Evolutionary conservation across 768 basidiomycete genomes (phyloP), one percentile per base, ranked within the genome.

Genomic region (Lentinus tigrinus): DNA sequence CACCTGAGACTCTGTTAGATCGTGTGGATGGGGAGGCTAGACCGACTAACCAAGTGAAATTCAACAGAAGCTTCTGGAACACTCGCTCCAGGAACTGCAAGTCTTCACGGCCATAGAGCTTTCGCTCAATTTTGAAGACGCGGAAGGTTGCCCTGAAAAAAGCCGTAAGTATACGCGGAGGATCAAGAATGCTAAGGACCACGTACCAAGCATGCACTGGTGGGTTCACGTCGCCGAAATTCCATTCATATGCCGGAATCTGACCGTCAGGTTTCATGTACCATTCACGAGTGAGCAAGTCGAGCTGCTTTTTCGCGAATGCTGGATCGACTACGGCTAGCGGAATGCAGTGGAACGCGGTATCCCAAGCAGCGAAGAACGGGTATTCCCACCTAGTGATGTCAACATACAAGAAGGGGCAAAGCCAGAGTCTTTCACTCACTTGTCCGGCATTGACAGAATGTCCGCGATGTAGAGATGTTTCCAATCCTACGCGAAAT

Each of bases 191-290:
- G 47, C 14, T 42, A 13, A 9, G n/a, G n/a, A 21, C 11, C 26
- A 67, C 78, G 53, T 65, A 88, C 94, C 97, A 99, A 9, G 97
- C 97, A 73, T 99, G 97, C 3, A 99, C 97, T 13, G 97, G 97
- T 9, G 97, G 97, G 71, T 99, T 98, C 62, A 98, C 97, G 70
- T 99, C 97, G 49, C 88, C 84, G 67, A 97, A 98, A 70, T 99
- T 98, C 97, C 97, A 99, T 72, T 99, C 97, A 72, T 98, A 99
- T 0, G 97, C 97, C 3, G 97, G 97, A 57, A 99, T 90, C 68
- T 97, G 95, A 36, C 97, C 97, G 70, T 98, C 96, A 1, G 97
- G 97, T 71, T 97, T 97, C 91, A 93, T 92, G 75, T 98, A 99
- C 97, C 97, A 99, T 74, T 99, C 97, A 55, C 97, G 82, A 2